Percentiles rank a stretch among this genome's conserved stretches.
Conservation (phyloP, 2,329 filamentous ascomycete genomes). For the Exophiala calicioides region DNA sequence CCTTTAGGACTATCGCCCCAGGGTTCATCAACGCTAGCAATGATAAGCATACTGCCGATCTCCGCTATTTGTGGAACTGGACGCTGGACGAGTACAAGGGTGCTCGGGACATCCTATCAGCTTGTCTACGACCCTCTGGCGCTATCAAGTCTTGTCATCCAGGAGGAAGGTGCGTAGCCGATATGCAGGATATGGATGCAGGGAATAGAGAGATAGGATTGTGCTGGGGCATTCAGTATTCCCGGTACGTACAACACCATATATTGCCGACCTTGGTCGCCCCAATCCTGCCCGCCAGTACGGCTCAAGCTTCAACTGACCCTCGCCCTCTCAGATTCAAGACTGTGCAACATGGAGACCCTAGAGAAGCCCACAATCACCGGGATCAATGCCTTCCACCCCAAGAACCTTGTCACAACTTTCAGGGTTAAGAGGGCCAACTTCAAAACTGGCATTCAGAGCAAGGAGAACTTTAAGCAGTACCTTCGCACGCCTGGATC, state of each 20-base stretch:
- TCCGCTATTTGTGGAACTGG: no score
- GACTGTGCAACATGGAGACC: not conserved
- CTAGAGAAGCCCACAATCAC: slow-evolving; percentile 9
- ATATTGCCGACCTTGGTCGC: no score
- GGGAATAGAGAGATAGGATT: no score
- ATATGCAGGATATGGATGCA: not conserved
- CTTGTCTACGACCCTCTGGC: not conserved
- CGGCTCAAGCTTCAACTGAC: not conserved
- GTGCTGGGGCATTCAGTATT: no score
- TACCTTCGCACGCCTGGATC: slow-evolving; percentile 9
- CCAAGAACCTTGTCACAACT: slow-evolving; percentile 6
- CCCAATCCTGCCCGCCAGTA: no score
- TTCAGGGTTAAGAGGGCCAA: slow-evolving; percentile 12
- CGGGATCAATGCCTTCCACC: slow-evolving; percentile 11
- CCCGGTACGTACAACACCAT: no score
- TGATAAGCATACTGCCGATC: no score
- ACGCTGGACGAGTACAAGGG: no score
- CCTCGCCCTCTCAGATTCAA: not conserved
- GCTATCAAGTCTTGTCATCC: not conserved
- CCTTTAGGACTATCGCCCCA: no score
- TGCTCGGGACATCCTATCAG: not conserved
- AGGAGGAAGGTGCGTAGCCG: not conserved
- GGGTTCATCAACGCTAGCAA: no score
- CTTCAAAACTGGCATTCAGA: slow-evolving; percentile 9
- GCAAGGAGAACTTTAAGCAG: slow-evolving; percentile 16